phyloP scores from a whole-genome alignment of 345 rosid genomes.

The Brassica carinata region DNA sequence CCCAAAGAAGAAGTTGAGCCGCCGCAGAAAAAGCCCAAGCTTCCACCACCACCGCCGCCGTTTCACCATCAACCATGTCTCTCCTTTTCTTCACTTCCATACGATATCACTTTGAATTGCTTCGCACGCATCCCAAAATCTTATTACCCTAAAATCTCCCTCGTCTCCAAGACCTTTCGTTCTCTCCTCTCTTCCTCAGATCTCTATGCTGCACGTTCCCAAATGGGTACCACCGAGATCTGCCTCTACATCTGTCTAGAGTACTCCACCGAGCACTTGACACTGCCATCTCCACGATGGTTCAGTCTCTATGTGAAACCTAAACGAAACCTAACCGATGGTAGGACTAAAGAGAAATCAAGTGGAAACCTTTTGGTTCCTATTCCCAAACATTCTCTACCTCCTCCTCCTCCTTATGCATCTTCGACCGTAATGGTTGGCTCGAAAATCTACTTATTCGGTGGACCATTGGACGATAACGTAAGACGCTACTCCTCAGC shows the following conservation, averaged over 20 bases:
- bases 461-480: slow-evolving; percentile 44
- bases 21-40: slow-evolving; percentile 5
- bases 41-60: not conserved
- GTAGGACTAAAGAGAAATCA: not conserved
- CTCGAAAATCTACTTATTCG: slow-evolving; percentile 52
- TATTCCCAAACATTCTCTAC: slow-evolving; percentile 4
- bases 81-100: slow-evolving; percentile 38
- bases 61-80: not conserved
- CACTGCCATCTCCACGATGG: slow-evolving; percentile 3
- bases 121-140: slow-evolving; percentile 61
- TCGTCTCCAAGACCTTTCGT: slow-evolving; percentile 60
- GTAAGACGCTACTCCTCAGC: slow-evolving; percentile 29
- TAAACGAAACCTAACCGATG: slow-evolving; percentile 36
- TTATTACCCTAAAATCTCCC: slow-evolving; percentile 54
- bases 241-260: slow-evolving; percentile 57
- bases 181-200: slow-evolving; percentile 57
- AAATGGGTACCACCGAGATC: slow-evolving; percentile 42
- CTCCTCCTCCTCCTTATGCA: not conserved
- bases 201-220: slow-evolving; percentile 57
- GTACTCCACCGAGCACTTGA: slow-evolving; percentile 3
- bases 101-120: slow-evolving; percentile 60
- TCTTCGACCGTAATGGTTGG: slow-evolving; percentile 45
- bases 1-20: slow-evolving; percentile 15
- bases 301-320: slow-evolving; percentile 24
- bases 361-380: slow-evolving; percentile 37